Evolutionary conservation across 2,329 filamentous ascomycete species (phyloP).

Genomic region (Neurospora sp.): DNA sequence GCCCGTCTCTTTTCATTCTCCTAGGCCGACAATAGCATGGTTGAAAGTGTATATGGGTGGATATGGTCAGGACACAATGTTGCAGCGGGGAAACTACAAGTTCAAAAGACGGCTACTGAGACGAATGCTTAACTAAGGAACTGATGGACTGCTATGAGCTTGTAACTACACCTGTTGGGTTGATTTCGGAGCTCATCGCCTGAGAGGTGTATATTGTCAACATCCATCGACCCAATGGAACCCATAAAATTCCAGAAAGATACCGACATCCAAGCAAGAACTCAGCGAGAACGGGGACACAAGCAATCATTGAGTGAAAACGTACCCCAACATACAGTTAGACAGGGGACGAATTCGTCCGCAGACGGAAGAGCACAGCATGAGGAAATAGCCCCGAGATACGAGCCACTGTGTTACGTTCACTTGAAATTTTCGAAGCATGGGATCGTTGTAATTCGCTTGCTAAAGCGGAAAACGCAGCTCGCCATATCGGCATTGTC

Average conservation of each 20-base stretch:
- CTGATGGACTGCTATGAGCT: not conserved
- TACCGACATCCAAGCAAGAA: not conserved
- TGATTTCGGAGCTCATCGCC: not conserved
- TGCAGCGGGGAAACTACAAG: not conserved
- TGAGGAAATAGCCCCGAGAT: not conserved
- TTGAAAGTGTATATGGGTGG: not conserved
- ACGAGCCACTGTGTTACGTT: not conserved
- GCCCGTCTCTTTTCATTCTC: not conserved
- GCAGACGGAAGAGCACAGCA: not conserved
- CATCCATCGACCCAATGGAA: not conserved
- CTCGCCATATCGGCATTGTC: not conserved
- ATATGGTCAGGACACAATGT: not conserved
- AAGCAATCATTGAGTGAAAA: not conserved
- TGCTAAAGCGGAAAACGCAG: not conserved
- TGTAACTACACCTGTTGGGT: not conserved
- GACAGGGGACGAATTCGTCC: not conserved
- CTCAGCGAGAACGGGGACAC: not conserved
- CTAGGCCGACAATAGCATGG: not conserved
- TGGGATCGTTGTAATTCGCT: not conserved
- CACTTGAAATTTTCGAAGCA: not conserved
- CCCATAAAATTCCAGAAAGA: not conserved
- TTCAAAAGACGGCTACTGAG: not conserved
- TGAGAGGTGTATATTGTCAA: not conserved
- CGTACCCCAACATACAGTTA: not conserved
- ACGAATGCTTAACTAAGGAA: not conserved